These are phyloP conservation scores for Penicillium samsonianum DNA, from an alignment of 495 filamentous ascomycete species.

Conservation along the genomic window DNA sequence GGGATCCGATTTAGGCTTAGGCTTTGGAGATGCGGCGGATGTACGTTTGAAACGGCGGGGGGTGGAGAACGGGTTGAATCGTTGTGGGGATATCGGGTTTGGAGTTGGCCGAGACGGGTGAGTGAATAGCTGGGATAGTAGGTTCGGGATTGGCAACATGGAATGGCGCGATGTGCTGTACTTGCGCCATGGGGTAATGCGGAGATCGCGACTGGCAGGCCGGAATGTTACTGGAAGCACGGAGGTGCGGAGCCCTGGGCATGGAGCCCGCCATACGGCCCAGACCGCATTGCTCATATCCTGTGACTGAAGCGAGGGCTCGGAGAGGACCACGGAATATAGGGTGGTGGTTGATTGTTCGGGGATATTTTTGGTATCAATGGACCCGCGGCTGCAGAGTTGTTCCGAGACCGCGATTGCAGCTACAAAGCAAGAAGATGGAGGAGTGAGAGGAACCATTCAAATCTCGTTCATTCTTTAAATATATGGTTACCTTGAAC, in stretches of 20 bases:
- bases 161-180: constrained; percentile 23
- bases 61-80: neutral
- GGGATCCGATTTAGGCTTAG: constrained; percentile 11
- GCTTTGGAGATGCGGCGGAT: constrained; percentile 9
- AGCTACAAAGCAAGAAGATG: neutral
- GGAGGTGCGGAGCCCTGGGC: constrained; percentile 40
- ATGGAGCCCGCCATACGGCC: constrained; percentile 49
- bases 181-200: constrained; percentile 25
- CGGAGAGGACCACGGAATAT: neutral
- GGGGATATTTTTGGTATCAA: constrained; percentile 15
- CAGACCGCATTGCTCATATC: constrained; percentile 53
- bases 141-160: constrained; percentile 7
- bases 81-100: neutral
- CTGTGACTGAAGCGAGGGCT: constrained; percentile 24
- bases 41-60: constrained; percentile 30
- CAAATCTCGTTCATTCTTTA: neutral
- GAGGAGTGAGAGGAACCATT: neutral
- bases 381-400: constrained; percentile 15
- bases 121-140: neutral
- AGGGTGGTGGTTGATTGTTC: constrained; percentile 7
- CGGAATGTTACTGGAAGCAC: constrained; percentile 24
- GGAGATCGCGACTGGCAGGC: constrained; percentile 20
- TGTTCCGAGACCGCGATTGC: constrained; percentile 17
- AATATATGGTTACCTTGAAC: neutral
- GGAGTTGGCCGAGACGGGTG: neutral